These are phyloP conservation scores for Hortiboletus campestris DNA, from an alignment of 768 basidiomycete species.

Conservation along the genomic window DNA sequence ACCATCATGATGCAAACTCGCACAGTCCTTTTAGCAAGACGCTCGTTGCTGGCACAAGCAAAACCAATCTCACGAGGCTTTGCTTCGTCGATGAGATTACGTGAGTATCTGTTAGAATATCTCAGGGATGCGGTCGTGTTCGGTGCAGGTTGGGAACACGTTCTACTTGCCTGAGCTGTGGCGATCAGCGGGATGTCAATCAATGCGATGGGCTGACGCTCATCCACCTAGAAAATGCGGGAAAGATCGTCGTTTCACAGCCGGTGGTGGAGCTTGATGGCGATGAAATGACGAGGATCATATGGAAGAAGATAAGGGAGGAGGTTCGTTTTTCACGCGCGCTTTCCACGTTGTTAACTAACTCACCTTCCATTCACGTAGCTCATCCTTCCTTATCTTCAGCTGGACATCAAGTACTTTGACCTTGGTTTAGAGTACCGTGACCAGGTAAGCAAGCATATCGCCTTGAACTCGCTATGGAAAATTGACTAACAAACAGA, in stretches of 20 bases:
- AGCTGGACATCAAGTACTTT: conserved; percentile 97
- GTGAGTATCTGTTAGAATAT: conserved; percentile 21
- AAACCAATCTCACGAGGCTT: conserved; percentile 27
- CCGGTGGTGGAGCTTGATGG: conserved; percentile 95
- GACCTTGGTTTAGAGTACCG: conserved; percentile 95
- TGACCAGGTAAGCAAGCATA: conserved; percentile 59
- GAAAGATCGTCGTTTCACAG: conserved; percentile 78
- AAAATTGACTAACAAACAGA: conserved; percentile 44
- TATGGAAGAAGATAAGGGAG: conserved; percentile 97
- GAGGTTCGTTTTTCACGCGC: conserved; percentile 55
- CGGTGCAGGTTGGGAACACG: not conserved
- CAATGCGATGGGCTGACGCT: conserved; percentile 1
- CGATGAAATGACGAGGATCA: conserved; percentile 99
- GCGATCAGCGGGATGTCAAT: not conserved
- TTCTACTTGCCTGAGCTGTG: not conserved
- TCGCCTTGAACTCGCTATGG: not conserved
- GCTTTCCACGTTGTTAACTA: not conserved
- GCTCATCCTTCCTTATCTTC: conserved; percentile 94
- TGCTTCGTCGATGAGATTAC: conserved; percentile 27
- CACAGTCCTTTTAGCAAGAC: conserved; percentile 25
- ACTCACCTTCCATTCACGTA: conserved; percentile 32
- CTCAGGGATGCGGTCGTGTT: not conserved
- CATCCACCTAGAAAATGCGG: conserved; percentile 20
- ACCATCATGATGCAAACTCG: conserved; percentile 21
- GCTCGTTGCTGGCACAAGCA: conserved; percentile 23